Conservation (phyloP, 176 grass and related monocot genomes). For the Secale cereale region DNA sequence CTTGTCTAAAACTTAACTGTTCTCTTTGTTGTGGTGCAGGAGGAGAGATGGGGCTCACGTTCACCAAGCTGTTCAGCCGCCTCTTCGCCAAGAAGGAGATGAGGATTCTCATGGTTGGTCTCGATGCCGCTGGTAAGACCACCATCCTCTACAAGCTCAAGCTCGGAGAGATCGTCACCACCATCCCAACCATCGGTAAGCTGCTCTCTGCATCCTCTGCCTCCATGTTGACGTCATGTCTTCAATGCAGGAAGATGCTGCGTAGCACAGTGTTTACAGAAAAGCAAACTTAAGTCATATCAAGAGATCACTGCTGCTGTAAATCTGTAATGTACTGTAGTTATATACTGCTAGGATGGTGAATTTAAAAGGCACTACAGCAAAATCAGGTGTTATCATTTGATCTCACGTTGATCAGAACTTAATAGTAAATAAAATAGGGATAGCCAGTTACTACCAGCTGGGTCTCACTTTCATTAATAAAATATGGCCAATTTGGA, state of each 20-base stretch:
- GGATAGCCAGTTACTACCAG: background rate
- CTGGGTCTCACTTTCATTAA: background rate
- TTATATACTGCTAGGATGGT: background rate
- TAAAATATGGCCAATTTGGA: background rate
- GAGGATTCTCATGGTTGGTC: slow-evolving; percentile 89
- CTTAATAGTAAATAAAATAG: background rate
- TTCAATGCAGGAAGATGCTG: background rate
- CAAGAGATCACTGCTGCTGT: background rate
- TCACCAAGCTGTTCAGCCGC: slow-evolving; percentile 76
- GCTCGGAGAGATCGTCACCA: slow-evolving; percentile 91
- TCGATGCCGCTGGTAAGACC: slow-evolving; percentile 88
- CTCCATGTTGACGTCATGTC: background rate
- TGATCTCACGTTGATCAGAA: background rate
- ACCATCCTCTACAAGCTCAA: slow-evolving; percentile 94
- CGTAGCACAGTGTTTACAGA: background rate
- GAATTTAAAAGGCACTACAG: background rate
- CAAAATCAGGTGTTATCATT: background rate
- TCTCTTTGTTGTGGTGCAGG: slow-evolving; percentile 18
- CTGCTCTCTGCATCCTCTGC: background rate
- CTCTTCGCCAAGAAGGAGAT: slow-evolving; percentile 93
- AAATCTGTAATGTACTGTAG: background rate
- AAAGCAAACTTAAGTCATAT: background rate
- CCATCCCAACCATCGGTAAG: slow-evolving; percentile 87
- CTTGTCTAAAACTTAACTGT: background rate
- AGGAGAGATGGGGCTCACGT: slow-evolving; percentile 70